Evolutionary conservation across 1,284 basidiomycete species (phyloP), one percentile per base, ranked within the genome.

Genomic region (Stereum hirsutum): DNA sequence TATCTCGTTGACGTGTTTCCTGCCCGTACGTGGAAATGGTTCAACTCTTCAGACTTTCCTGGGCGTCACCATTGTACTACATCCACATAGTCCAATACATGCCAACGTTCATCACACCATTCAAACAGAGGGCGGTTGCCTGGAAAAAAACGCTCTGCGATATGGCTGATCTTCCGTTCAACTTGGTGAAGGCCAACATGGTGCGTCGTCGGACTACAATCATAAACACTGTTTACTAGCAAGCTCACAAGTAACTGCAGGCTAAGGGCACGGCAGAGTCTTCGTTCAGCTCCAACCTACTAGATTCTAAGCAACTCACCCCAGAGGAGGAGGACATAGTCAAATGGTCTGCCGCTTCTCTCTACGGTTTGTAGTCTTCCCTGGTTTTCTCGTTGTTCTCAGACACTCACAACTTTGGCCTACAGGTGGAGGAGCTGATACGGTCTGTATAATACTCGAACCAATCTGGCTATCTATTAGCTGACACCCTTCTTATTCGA

Each of bases 1-100:
- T 80, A 46, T 66, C 52, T 81, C 43, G 75, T 81, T 34, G 78
- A 81, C 54, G 52, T 77, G 21, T 56, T 80, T 5, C 79, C 78
- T 21, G 53, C 62, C 21, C 54, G 78, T 80, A 61, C 46, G 70
- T 58, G 24, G 20, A 19, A 3, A 23, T 4, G 20, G 12, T 30
- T 30, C n/a, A 30, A 12, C 2, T 38, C 21, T 10, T 12, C 20
- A 20, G 36, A 23, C 11, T 21, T 11, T 20, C 15, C 15, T 12
- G 33, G 7, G 3, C 10, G 15, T 34, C 3, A 34, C 5, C 36
- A 12, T 11, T 3, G 8, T 8, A 11, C 36, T 10, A n/a, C 28
- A 30, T 30, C n/a, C 28, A 10, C 28, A 30, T 30, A 52, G 24
- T 41, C 10, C 17, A 26, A 21, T 32, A 41, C 14, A n/a, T 41